Conservation (phyloP, 2,329 filamentous ascomycete genomes). For the Fusarium oxysporum region DNA sequence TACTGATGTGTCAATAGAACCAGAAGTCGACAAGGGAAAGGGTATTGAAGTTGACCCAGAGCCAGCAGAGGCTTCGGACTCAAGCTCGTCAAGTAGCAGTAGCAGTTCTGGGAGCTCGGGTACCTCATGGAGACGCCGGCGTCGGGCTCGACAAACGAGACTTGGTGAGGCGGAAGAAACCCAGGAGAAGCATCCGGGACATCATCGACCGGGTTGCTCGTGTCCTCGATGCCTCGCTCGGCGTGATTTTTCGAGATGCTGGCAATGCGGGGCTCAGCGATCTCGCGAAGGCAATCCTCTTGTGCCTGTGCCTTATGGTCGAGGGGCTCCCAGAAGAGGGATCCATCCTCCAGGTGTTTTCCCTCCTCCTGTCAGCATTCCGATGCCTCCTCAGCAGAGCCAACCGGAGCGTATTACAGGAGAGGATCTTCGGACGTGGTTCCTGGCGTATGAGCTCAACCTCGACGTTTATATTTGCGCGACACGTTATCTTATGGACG, state of each 20-base stretch:
- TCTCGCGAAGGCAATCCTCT: conserved; percentile 18
- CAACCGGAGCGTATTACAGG: conserved; percentile 51
- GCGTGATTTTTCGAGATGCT: conserved; percentile 36
- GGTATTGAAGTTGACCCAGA: conserved; percentile 44
- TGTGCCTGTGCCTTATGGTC: not conserved
- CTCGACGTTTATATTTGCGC: conserved; percentile 63
- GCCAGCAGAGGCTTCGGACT: conserved; percentile 49
- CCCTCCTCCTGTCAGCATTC: not conserved
- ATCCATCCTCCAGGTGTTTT: conserved; percentile 8
- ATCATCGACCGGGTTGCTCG: conserved; percentile 58
- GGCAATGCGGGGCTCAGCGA: conserved; percentile 40
- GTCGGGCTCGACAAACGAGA: conserved; percentile 20
- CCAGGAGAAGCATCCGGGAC: conserved; percentile 56
- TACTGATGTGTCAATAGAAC: conserved; percentile 33
- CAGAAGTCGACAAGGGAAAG: conserved; percentile 56
- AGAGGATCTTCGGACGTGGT: conserved; percentile 61
- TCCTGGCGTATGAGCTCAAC: conserved; percentile 59
- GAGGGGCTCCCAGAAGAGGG: conserved; percentile 16
- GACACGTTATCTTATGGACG: conserved; percentile 60
- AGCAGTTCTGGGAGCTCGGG: conserved; percentile 34
- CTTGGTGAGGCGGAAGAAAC: conserved; percentile 22
- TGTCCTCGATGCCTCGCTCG: conserved; percentile 54
- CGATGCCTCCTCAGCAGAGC: not conserved
- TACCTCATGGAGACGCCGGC: conserved; percentile 37
- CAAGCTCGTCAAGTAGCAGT: conserved; percentile 46